Evolutionary conservation across 139 green algal genomes (phyloP).

Genomic region (Chlorella sp.): DNA sequence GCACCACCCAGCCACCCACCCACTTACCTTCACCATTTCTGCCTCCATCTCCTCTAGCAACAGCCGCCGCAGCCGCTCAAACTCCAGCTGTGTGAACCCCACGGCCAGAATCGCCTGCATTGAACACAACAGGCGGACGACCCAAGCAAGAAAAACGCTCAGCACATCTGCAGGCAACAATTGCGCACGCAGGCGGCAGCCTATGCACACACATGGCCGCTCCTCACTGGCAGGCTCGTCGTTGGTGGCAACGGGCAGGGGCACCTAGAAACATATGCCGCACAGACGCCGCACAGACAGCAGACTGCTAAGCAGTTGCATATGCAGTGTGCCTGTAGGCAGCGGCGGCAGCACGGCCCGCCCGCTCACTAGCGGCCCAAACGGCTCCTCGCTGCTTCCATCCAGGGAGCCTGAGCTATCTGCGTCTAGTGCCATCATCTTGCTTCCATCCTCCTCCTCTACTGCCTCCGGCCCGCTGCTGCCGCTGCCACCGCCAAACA

Average conservation of each 20-base stretch:
- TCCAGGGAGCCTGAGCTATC: background rate
- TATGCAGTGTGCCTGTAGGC: background rate
- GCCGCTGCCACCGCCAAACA: conserved; percentile 9
- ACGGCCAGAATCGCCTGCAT: conserved; percentile 15
- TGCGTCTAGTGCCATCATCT: conserved; percentile 29
- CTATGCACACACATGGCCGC: too few relatives aligned
- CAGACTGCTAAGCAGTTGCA: background rate
- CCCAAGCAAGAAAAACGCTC: background rate
- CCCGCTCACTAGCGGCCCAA: conserved; percentile 7
- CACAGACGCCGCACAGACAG: background rate
- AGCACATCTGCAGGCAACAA: too few relatives aligned
- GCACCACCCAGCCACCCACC: background rate
- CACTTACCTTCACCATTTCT: conserved; percentile 15
- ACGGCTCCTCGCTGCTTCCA: conserved; percentile 19
- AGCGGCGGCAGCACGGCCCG: background rate
- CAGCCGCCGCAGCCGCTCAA: conserved; percentile 25
- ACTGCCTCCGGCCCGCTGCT: background rate
- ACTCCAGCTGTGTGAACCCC: conserved; percentile 20
- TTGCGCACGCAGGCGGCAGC: too few relatives aligned
- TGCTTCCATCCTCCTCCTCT: conserved; percentile 5
- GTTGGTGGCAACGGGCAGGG: background rate
- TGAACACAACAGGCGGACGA: background rate
- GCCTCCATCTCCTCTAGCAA: conserved; percentile 27
- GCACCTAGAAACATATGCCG: background rate
- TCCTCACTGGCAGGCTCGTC: background rate